phyloP scores from a whole-genome alignment of 306 rosid genomes.

The Gillenia trifoliata region DNA sequence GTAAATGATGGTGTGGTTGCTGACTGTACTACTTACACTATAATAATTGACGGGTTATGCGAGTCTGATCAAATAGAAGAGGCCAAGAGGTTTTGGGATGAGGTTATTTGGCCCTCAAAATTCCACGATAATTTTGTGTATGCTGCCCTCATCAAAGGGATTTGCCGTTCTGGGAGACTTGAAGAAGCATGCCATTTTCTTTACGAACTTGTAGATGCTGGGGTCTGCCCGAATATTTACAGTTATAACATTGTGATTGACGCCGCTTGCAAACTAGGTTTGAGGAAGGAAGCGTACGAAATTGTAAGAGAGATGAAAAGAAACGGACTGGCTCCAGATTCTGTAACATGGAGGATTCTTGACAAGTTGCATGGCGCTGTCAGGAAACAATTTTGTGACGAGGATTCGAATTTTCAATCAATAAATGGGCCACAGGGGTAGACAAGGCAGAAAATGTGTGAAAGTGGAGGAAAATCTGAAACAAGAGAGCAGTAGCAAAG shows the following conservation, averaged over 20 bases:
- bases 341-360: conserved; percentile 92
- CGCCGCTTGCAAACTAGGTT: conserved; percentile 55
- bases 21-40: conserved; percentile 52
- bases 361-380: conserved; percentile 45
- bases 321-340: conserved; percentile 68
- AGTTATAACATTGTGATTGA: conserved; percentile 73
- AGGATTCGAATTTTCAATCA: conserved; percentile 25
- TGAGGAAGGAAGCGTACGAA: conserved; percentile 64
- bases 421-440: not conserved
- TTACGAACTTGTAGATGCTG: conserved; percentile 76
- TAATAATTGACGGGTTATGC: conserved; percentile 63
- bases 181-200: conserved; percentile 76
- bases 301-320: conserved; percentile 71
- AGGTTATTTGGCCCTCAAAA: conserved; percentile 79
- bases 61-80: conserved; percentile 56
- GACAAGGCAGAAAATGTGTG: not conserved
- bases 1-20: conserved; percentile 37
- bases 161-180: conserved; percentile 46
- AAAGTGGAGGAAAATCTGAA: conserved; percentile 1
- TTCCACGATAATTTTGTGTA: conserved; percentile 74
- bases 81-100: conserved; percentile 73
- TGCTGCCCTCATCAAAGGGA: conserved; percentile 73
- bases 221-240: conserved; percentile 65
- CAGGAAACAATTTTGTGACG: conserved; percentile 12
- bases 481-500: not conserved